Percentiles rank a stretch among this genome's conserved stretches.
Evolutionary conservation across 768 basidiomycete genomes (phyloP).

Genomic region (Flagelloscypha sp.): DNA sequence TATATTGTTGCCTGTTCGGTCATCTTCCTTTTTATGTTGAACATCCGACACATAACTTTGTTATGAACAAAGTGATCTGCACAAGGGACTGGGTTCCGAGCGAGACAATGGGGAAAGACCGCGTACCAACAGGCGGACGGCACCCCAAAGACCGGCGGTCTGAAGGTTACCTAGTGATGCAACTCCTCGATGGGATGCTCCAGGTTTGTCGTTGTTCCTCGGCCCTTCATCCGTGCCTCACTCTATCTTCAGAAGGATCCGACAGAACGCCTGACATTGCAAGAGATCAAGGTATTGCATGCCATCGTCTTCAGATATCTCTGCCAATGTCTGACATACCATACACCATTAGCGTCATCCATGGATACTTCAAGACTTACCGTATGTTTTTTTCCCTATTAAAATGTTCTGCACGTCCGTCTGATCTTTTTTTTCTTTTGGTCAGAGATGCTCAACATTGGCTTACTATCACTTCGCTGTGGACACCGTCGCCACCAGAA

Average conservation of each 20-base stretch:
- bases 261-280: slow-evolving; percentile 20
- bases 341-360: slow-evolving; percentile 23
- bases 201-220: no score
- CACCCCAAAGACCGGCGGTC: slow-evolving; percentile 21
- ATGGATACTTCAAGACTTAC: slow-evolving; percentile 29
- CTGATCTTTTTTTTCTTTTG: no score
- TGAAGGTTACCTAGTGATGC: slow-evolving; percentile 22
- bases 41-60: slow-evolving; percentile 25
- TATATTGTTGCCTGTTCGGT: slow-evolving; percentile 40
- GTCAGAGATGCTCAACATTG: not conserved
- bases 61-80: slow-evolving; percentile 33
- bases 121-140: slow-evolving; percentile 26
- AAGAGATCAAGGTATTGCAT: slow-evolving; percentile 29
- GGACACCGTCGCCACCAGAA: not conserved
- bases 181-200: slow-evolving; percentile 30
- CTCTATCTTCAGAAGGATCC: no score
- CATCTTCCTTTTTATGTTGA: slow-evolving; percentile 33
- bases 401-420: no score
- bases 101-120: slow-evolving; percentile 30
- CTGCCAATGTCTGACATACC: not conserved
- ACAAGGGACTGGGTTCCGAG: slow-evolving; percentile 31
- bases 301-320: not conserved
- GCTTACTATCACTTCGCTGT: not conserved
- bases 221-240: no score
- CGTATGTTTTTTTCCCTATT: no score